These are phyloP conservation scores for Pseudonitzschia pungens DNA, from an alignment of 108 stramenopile genomes.

Conservation along the genomic window DNA sequence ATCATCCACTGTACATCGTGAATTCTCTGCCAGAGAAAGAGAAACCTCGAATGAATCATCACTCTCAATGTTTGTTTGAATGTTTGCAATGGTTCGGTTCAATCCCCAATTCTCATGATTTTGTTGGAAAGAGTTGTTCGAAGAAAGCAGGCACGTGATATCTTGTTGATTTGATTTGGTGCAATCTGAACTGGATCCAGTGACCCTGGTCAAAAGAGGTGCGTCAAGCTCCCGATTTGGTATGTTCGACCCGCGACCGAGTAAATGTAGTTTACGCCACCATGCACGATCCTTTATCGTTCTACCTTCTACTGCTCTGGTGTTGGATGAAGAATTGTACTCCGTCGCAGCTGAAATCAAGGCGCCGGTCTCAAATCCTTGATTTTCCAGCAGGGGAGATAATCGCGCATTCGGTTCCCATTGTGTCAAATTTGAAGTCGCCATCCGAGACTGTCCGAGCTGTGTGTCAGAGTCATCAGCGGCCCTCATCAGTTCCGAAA, in stretches of 20 bases:
- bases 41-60: constrained; percentile 41
- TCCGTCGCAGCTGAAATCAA: constrained; percentile 23
- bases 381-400: constrained; percentile 20
- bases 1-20: constrained; percentile 24
- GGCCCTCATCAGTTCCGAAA: constrained; percentile 49
- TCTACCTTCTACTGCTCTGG: neutral
- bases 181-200: neutral
- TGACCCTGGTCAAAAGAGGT: constrained; percentile 2
- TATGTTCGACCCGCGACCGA: neutral
- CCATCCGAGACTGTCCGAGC: neutral
- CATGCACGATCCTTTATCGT: neutral
- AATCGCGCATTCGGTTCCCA: neutral
- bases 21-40: constrained; percentile 13
- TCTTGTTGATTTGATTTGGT: neutral
- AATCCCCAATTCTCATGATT: constrained; percentile 8
- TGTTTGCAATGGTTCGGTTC: constrained; percentile 6
- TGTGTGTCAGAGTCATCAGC: constrained; percentile 37
- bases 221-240: neutral
- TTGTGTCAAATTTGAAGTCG: neutral
- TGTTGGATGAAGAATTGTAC: neutral
- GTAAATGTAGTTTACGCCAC: constrained; percentile 2
- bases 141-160: constrained; percentile 1
- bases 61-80: constrained; percentile 18
- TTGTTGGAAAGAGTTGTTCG: neutral
- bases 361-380: constrained; percentile 17